Base-by-base conservation (phyloP, 2,329 filamentous ascomycete genomes). In the Aspergillus sp. region DNA sequence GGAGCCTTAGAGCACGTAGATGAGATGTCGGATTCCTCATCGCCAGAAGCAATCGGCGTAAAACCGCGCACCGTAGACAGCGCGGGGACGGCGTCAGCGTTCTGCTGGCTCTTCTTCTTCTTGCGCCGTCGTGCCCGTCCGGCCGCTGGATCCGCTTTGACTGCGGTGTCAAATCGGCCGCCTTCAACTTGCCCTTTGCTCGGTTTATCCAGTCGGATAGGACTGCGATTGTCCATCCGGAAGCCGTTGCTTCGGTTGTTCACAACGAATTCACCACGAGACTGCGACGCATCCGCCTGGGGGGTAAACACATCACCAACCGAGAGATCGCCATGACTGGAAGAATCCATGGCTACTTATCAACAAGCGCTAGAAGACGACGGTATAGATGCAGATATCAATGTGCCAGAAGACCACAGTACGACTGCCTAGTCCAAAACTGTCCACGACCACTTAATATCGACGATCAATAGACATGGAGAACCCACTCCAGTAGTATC, bases 11-110 rank as follows among this genome's bases (percentile, higher is more conserved):
- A 64, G 30, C 54, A 58, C 12, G 53, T 46, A 14, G 51, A 45
- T 13, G 65, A 67, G 25, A 57, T 53, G 41, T 67, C 65, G 12
- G 63, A 66, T 29, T 66, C 64, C 37, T 67, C 63, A 22, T 67
- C 63, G 5, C 55, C 62, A 24, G 64, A 67, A 10, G 57, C 57
- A 20, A 56, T 43, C 5, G 62, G 60, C 10, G 58, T 65, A 34
- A 67, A 66, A 3, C 65, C 64, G 33, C 52, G 58, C 8, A 66
- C 60, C 11, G 61, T 65, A 15, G 55, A 62, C 26, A 63, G 39
- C 8, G 57, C 53, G 22, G 54, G 50, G 26, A 52, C 43, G 12
- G 48, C 49, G 16, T 45, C 38, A 11, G 28, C 34, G 3, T 38
- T 43, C 22, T 54, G 51, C 32, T 60, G 55, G 44, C 61, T 64